Evolutionary conservation across 2,329 filamentous ascomycete species (phyloP).

Genomic region (Boeremia lycopersici): DNA sequence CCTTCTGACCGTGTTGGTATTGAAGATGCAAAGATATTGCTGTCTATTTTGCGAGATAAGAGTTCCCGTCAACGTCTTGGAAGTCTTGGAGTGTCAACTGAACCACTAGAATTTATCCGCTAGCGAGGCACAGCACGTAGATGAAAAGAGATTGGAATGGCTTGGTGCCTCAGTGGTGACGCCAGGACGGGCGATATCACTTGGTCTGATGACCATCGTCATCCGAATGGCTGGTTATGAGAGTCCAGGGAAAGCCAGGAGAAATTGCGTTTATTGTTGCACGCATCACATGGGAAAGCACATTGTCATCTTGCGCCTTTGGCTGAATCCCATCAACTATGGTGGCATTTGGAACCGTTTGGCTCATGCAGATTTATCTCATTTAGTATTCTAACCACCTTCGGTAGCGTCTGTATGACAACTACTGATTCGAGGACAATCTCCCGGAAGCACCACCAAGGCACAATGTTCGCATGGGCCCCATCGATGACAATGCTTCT

Average conservation of each 20-base stretch:
- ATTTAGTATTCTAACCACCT: neutral
- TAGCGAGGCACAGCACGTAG: constrained; percentile 2
- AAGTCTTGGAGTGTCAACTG: neutral
- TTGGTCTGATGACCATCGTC: neutral
- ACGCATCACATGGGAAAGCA: neutral
- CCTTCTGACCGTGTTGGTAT: neutral
- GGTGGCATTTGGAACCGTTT: neutral
- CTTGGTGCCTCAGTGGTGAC: constrained; percentile 2
- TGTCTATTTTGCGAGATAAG: neutral
- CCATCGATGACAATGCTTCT: neutral
- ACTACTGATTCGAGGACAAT: constrained; percentile 1
- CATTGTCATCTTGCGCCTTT: neutral
- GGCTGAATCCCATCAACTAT: neutral
- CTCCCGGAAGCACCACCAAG: neutral
- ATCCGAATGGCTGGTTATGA: neutral
- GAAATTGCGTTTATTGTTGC: neutral
- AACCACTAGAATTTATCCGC: constrained; percentile 3
- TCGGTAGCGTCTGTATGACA: neutral
- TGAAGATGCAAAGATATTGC: neutral
- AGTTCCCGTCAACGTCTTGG: constrained; percentile 2
- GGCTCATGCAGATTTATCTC: neutral
- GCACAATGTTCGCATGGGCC: neutral
- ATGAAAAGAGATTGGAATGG: constrained; percentile 6
- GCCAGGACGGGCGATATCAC: neutral
- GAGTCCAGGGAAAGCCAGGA: neutral